Conservation (phyloP, 176 grass and related monocot genomes). For the Cocos nucifera region DNA sequence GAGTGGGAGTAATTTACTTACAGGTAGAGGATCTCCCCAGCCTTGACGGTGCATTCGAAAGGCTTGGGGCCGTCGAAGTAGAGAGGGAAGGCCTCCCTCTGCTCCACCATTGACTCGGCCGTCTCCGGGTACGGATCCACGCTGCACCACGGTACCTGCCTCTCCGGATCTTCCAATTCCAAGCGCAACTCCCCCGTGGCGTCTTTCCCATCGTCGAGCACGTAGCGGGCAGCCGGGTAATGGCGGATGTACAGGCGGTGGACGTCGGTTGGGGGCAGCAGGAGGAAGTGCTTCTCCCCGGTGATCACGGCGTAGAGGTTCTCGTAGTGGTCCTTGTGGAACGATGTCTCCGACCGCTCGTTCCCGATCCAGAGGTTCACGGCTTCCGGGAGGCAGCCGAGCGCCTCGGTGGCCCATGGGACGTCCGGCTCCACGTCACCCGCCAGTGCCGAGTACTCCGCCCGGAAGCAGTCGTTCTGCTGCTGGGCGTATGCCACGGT, state of each 20-base stretch:
- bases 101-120: constrained; percentile 32
- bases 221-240: constrained; percentile 58
- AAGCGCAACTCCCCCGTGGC: constrained; percentile 24
- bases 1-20: constrained; percentile 1
- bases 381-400: constrained; percentile 73
- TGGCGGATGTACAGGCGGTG: constrained; percentile 73
- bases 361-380: constrained; percentile 93
- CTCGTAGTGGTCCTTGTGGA: constrained; percentile 98
- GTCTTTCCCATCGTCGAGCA: constrained; percentile 8
- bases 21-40: constrained; percentile 91
- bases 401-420: constrained; percentile 75
- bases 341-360: constrained; percentile 58
- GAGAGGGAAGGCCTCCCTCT: constrained; percentile 51
- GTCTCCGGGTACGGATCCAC: constrained; percentile 66
- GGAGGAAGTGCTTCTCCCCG: constrained; percentile 83
- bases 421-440: constrained; percentile 76
- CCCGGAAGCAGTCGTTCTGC: constrained; percentile 85
- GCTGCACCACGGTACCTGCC: constrained; percentile 78
- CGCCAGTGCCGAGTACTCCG: constrained; percentile 60
- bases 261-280: constrained; percentile 72
- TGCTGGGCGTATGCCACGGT: constrained; percentile 81
- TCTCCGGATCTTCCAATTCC: constrained; percentile 49
- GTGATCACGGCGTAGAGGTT: constrained; percentile 81
- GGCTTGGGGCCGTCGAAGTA: constrained; percentile 69
- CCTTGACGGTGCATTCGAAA: constrained; percentile 68